Base-by-base conservation (phyloP, 306 rosid genomes). In the Geum urbanum region DNA sequence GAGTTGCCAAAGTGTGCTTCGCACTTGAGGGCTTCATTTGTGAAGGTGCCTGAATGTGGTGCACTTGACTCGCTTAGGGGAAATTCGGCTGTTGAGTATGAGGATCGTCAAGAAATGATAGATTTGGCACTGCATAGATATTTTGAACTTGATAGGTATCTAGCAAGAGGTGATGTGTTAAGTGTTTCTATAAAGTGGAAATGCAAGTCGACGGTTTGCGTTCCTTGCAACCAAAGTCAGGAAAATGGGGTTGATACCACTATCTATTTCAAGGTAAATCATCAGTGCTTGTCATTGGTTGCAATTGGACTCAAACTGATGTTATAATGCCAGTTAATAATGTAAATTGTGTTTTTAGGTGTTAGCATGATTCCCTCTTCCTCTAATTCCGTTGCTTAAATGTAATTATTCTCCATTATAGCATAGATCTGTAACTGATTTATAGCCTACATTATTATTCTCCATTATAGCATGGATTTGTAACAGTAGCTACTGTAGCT, bases 11-110 rank as follows among this genome's bases (percentile, higher is more conserved):
- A 79, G 41, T 85, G 80, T 79, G 96, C 88, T 63, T 88, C 97
- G 1, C 99, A 88, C 71, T 63, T 91, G 71, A 88, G 96, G 86
- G 86, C 81, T 76, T 84, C 91, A 49, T 94, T 91, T 75, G 95
- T 94, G 76, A 94, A 84, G 88, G 79, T 94, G 60, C 97, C 96
- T 0, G 81, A 83, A 71, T 85, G 89, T 74, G 96, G 97, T 43
- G 64, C 79, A 58, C 96, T 94, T 57, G 92, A 88, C 69, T 80
- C 95, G 65, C 77, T 94, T 37, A 87, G 72, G 77, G 83, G 83
- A 72, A 84, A 48, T 71, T 91, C 96, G 1, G 75, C 72, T 19
- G 18, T 86, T 74, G 96, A 94, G 76, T 78, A 77, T 1, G 88
- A 91, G 76, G 87, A 84, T 71, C 95, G 87, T 50, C 96, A 88